These are phyloP conservation scores for Choanephora cucurbitarum DNA, from an alignment of 371 early-diverging fungal genomes.

Conservation along the genomic window DNA sequence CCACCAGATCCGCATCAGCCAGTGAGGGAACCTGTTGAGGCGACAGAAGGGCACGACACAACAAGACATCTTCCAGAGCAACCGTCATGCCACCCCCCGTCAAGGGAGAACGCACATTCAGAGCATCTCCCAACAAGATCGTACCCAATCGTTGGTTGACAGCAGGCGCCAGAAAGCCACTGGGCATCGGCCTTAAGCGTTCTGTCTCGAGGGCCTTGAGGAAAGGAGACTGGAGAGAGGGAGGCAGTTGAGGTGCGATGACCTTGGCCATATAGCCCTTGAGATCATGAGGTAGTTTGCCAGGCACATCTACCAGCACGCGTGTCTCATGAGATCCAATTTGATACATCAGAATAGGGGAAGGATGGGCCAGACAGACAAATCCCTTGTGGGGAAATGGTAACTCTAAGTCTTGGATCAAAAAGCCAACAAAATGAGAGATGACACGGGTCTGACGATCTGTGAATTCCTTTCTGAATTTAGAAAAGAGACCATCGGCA, in stretches of 20 bases:
- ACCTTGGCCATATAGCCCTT: slow-evolving; percentile 62
- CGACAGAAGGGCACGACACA: slow-evolving; percentile 58
- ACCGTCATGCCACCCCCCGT: slow-evolving; percentile 98
- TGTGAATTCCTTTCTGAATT: slow-evolving; percentile 82
- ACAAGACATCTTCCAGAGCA: slow-evolving; percentile 86
- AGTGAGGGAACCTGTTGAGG: slow-evolving; percentile 55
- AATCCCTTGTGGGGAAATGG: slow-evolving; percentile 90
- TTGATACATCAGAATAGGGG: slow-evolving; percentile 94
- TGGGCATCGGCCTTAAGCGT: slow-evolving; percentile 87
- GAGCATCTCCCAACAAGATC: slow-evolving; percentile 89
- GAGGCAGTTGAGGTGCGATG: slow-evolving; percentile 75
- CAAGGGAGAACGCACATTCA: slow-evolving; percentile 93
- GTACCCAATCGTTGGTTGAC: slow-evolving; percentile 68
- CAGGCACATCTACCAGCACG: slow-evolving; percentile 92
- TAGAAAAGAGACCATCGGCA: slow-evolving; percentile 93
- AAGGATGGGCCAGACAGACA: slow-evolving; percentile 82
- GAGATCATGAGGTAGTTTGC: slow-evolving; percentile 75
- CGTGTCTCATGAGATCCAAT: slow-evolving; percentile 89
- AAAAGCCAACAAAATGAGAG: slow-evolving; percentile 84
- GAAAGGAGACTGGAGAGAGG: slow-evolving; percentile 64
- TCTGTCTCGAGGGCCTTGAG: slow-evolving; percentile 70
- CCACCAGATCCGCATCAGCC: slow-evolving; percentile 50
- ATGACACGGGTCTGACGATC: slow-evolving; percentile 53
- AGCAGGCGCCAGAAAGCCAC: slow-evolving; percentile 82
- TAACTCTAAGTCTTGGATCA: slow-evolving; percentile 69